Percentiles rank a stretch among this genome's conserved stretches.
Conservation (phyloP, 2,329 filamentous ascomycete species). For the Monilinia polystroma region DNA sequence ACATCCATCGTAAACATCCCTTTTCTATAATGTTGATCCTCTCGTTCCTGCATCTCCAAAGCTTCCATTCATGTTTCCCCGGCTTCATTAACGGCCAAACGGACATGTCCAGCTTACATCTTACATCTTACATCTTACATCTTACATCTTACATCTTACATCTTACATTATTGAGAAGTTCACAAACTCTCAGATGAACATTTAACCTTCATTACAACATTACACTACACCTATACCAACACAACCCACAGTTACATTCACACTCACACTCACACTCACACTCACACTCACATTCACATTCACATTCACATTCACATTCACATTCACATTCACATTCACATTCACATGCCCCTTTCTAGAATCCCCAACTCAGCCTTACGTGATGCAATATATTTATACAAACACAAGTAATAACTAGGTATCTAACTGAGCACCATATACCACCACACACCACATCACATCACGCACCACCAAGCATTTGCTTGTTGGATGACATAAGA, state of each 20-base stretch:
- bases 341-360: not conserved
- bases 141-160: not conserved
- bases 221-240: too few species aligned
- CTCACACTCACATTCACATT: not conserved
- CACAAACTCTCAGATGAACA: not conserved
- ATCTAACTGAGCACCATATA: not conserved
- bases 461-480: not conserved
- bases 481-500: conserved; percentile 5
- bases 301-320: not conserved
- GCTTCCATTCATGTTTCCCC: not conserved
- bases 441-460: not conserved
- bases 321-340: not conserved
- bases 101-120: conserved; percentile 2
- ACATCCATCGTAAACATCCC: conserved; percentile 4
- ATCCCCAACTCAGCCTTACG: conserved; percentile 7
- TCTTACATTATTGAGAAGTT: not conserved
- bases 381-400: conserved; percentile 1
- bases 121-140: not conserved
- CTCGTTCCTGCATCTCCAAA: not conserved
- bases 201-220: not conserved
- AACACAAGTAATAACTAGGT: not conserved
- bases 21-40: not conserved
- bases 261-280: not conserved
- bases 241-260: too few species aligned
- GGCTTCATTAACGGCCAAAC: not conserved